Conservation (phyloP, 2,329 filamentous ascomycete species). For the Alternaria hordeiaustralica region DNA sequence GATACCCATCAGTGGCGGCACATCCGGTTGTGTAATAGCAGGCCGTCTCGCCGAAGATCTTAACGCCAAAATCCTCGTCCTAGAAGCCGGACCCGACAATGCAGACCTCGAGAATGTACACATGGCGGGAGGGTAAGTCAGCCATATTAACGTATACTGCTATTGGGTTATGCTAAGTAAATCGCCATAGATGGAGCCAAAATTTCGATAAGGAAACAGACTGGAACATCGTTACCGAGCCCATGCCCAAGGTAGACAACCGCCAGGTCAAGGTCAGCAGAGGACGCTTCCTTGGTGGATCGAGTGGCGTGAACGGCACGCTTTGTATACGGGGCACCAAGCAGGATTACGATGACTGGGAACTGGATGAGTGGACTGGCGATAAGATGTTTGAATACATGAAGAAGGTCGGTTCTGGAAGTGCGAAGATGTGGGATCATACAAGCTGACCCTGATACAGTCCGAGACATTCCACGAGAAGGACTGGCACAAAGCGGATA, state of each 20-base stretch:
- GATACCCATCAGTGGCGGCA: constrained; percentile 49
- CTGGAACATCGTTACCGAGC: constrained; percentile 58
- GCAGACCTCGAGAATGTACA: constrained; percentile 56
- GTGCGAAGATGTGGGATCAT: fast-evolving
- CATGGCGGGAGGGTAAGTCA: constrained; percentile 56
- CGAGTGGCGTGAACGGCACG: constrained; percentile 59
- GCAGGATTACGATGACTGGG: constrained; percentile 64
- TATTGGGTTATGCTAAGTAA: not conserved
- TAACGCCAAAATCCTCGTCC: constrained; percentile 51
- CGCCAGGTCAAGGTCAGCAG: constrained; percentile 57
- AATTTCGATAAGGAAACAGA: constrained; percentile 59
- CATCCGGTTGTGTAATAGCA: constrained; percentile 58
- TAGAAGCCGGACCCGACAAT: constrained; percentile 58
- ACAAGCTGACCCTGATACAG: constrained; percentile 8
- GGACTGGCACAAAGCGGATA: constrained; percentile 61
- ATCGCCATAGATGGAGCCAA: constrained; percentile 47
- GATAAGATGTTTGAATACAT: constrained; percentile 65
- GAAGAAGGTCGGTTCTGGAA: constrained; percentile 51
- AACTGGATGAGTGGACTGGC: constrained; percentile 61
- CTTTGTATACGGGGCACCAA: constrained; percentile 58
- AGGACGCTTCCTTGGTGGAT: constrained; percentile 59
- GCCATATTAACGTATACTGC: too few species aligned
- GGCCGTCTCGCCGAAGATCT: constrained; percentile 56
- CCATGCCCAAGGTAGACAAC: constrained; percentile 49
- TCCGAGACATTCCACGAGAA: constrained; percentile 66